phyloP scores from a whole-genome alignment of 2,329 filamentous ascomycete genomes.

The Talaromyces marneffei region DNA sequence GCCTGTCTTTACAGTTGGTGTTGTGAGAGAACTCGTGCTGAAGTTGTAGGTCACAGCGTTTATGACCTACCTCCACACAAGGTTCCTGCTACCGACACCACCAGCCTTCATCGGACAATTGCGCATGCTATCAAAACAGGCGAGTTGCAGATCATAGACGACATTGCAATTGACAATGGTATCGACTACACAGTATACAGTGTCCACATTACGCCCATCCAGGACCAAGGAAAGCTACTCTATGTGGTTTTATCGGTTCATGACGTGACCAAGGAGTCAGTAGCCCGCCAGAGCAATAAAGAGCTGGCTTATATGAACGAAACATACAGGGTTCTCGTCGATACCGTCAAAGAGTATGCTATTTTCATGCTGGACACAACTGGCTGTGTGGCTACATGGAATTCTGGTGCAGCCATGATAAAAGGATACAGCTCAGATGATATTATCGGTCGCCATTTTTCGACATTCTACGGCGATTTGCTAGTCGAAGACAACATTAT shows the following conservation, averaged over 20 bases:
- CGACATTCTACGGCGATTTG: slow-evolving; percentile 48
- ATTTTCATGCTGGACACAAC: slow-evolving; percentile 57
- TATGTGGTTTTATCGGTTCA: slow-evolving; percentile 42
- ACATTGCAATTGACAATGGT: slow-evolving; percentile 14
- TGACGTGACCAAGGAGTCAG: slow-evolving; percentile 30
- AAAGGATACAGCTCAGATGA: slow-evolving; percentile 53
- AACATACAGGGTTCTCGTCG: slow-evolving; percentile 56
- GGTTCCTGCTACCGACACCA: slow-evolving; percentile 32
- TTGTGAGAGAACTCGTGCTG: slow-evolving; percentile 23
- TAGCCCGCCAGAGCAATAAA: slow-evolving; percentile 21
- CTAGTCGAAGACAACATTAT: slow-evolving; percentile 41
- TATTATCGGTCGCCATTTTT: slow-evolving; percentile 55
- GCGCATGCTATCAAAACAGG: slow-evolving; percentile 33
- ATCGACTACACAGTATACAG: slow-evolving; percentile 17
- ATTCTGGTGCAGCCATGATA: slow-evolving; percentile 49
- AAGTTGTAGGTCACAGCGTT: slow-evolving; percentile 34
- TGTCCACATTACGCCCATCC: slow-evolving; percentile 41
- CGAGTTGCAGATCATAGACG: slow-evolving; percentile 30
- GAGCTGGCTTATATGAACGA: slow-evolving; percentile 45
- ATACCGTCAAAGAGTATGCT: slow-evolving; percentile 57
- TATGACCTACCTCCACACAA: slow-evolving; percentile 34
- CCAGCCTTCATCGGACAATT: slow-evolving; percentile 33
- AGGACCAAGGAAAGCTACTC: slow-evolving; percentile 33
- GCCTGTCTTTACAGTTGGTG: neutral
- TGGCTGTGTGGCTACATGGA: slow-evolving; percentile 56